Percentiles rank a stretch among this genome's conserved stretches.
Evolutionary conservation across 768 basidiomycete species (phyloP).

Genomic region (Lentinula lateritia): DNA sequence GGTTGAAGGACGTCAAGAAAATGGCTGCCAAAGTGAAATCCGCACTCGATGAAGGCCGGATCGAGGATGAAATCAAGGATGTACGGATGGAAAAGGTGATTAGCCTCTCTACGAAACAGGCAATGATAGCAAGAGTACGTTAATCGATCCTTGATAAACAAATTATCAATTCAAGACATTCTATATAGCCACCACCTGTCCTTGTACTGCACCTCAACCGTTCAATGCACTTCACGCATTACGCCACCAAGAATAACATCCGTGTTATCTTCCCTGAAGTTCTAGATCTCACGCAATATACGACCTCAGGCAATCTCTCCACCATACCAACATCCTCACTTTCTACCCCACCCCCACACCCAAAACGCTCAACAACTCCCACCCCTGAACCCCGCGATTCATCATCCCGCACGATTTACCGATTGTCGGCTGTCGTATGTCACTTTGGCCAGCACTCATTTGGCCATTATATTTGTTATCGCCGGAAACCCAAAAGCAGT

Average conservation of each 20-base stretch:
- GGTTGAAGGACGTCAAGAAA: slow-evolving; percentile 64
- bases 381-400: slow-evolving; percentile 44
- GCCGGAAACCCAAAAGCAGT: slow-evolving; percentile 63
- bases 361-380: slow-evolving; percentile 47
- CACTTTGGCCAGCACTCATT: slow-evolving; percentile 92
- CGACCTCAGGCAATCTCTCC: slow-evolving; percentile 76
- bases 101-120: slow-evolving; percentile 80
- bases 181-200: slow-evolving; percentile 72
- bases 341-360: slow-evolving; percentile 51
- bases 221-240: slow-evolving; percentile 71
- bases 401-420: slow-evolving; percentile 68
- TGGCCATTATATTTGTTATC: slow-evolving; percentile 91
- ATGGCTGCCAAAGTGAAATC: slow-evolving; percentile 55
- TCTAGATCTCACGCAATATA: slow-evolving; percentile 86
- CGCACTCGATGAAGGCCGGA: slow-evolving; percentile 66
- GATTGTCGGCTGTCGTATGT: slow-evolving; percentile 81
- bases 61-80: slow-evolving; percentile 81
- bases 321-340: slow-evolving; percentile 65
- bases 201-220: slow-evolving; percentile 90
- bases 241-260: slow-evolving; percentile 82
- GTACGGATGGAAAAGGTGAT: slow-evolving; percentile 74
- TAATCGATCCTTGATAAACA: too few relatives aligned
- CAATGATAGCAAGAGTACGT: slow-evolving; percentile 86
- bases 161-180: too few relatives aligned
- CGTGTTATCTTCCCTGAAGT: slow-evolving; percentile 74